Base-by-base conservation (phyloP, 1,284 basidiomycete species). In the Rhodofomes roseus region DNA sequence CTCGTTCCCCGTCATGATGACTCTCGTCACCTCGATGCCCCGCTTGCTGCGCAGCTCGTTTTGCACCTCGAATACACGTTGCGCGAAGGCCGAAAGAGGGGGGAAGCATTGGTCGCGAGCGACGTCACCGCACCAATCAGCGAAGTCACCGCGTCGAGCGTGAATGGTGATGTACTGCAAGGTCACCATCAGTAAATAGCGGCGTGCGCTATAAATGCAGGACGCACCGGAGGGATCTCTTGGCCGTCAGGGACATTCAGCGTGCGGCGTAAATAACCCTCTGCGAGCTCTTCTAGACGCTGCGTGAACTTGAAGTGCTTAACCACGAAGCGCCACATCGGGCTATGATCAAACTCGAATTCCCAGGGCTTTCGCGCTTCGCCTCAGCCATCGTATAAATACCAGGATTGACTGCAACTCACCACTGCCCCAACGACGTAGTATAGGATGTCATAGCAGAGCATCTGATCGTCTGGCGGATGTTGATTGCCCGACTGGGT, bases 1-100 rank as follows among this genome's bases (percentile, higher is more conserved):
- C 71, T 91, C 88, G 67, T 91, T 88, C 61, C 85, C 86, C 11
- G 86, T 89, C 77, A 90, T 80, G 56, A 91, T 76, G 40, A 90
- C 83, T 64, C 82, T 77, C 12, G 79, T 70, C 18, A 59, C 61
- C 34, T 66, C 62, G n/a, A 82, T 77, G 8, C 68, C 70, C 23
- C 82, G 70, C 61, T 79, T 78, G 43, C 66, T 60, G 41, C 65
- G 66, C 31, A 87, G 69, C 62, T 74, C 71, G 18, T 68, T 65
- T 60, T 76, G 74, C 23, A 82, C 71, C 56, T 77, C 73, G 39
- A 70, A 61, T 0, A 82, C 76, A 46, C 73, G 71, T 23, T 66
- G 68, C 22, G 65, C 70, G 66, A 77, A 81, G 14, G 69, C 71
- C 41, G 74, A 71, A 9, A 81, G 60, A 1, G 78, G 71, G 1